These are phyloP conservation scores for Lyophyllum atratum DNA, from an alignment of 768 basidiomycete genomes.

Conservation along the genomic window DNA sequence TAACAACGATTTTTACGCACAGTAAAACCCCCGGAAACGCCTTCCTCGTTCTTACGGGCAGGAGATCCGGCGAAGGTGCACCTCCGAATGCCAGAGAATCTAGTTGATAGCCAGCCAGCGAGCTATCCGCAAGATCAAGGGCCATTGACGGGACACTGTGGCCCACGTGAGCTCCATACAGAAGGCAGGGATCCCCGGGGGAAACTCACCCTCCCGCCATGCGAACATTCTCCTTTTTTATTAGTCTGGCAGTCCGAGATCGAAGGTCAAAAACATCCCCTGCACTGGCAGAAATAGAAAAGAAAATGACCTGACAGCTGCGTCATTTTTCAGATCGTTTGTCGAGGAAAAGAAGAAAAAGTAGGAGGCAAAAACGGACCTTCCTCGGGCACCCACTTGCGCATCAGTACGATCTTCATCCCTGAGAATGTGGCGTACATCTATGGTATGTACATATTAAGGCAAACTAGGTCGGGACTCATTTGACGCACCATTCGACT, in stretches of 20 bases:
- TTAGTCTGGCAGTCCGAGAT: conserved; percentile 30
- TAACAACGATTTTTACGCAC: conserved; percentile 1
- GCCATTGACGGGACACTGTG: conserved; percentile 57
- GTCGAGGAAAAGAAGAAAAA: not conserved
- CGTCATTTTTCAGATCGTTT: not conserved
- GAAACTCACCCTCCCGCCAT: conserved; percentile 44
- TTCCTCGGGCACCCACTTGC: conserved; percentile 51
- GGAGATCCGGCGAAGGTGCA: conserved; percentile 35
- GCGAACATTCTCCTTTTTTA: conserved; percentile 44
- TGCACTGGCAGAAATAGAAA: not conserved
- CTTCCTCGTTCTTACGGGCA: conserved; percentile 32
- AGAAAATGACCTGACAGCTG: not conserved
- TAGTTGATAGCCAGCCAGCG: conserved; percentile 34
- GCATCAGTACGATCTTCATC: conserved; percentile 47
- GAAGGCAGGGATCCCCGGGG: not conserved
- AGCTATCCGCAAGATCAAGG: conserved; percentile 46
- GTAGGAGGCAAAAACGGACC: conserved; percentile 27
- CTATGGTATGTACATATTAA: conserved; percentile 13
- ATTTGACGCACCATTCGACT: conserved; percentile 20
- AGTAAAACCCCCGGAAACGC: conserved; percentile 35
- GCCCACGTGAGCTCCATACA: not conserved
- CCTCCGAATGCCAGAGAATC: conserved; percentile 46
- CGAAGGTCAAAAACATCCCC: no score
- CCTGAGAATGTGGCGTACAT: conserved; percentile 45
- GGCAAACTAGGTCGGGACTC: not conserved